Evolutionary conservation across 2,329 filamentous ascomycete genomes (phyloP), one percentile per base, ranked within the genome.

Genomic region (Exophiala spinifera): DNA sequence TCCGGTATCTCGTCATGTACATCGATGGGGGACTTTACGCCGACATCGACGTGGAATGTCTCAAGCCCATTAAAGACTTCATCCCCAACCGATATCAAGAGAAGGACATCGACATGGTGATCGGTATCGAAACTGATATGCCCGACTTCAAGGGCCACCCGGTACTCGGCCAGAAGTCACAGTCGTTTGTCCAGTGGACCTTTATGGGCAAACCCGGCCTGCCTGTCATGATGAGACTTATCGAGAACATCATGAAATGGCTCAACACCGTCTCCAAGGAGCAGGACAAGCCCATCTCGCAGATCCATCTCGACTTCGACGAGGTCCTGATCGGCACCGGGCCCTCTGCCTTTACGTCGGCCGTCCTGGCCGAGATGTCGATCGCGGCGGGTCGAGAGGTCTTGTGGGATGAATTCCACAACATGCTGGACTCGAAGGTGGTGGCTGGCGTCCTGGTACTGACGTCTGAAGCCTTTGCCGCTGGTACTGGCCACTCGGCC

Each of bases 181-280:
- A 77, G 61, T 88, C 85, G 0, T 88, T 89, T 66, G 87, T 85
- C 67, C 85, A 88, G 65, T 89, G 86, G 86, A 88, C 85, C 0
- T 86, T 88, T 63, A 84, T 86, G 72, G 80, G 81, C 62, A 86
- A 87, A 65, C 84, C 85, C 1, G 74, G 76, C 14, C 78, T 84
- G 21, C 83, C 84, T 1, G 82, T 88, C 52, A 87, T 88, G 83
- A 74, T 88, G 67, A 73, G 74, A 28, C 75, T 88, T 3, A 79
- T 88, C 45, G 83, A 88, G 65, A 81, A 84, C 62, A 87, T 88
- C 66, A 79, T 88, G 69, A 66, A 70, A 0, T 88, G 84, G 85
- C 73, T 88, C 46, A 77, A 80, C 23, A 77, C 76, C 1, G 75
- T 87, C 3, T 78, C 84, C 3, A 71, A 72, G 46, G 67, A 81